Conservation (phyloP, 306 rosid genomes). For the Casuarina equisetifolia region DNA sequence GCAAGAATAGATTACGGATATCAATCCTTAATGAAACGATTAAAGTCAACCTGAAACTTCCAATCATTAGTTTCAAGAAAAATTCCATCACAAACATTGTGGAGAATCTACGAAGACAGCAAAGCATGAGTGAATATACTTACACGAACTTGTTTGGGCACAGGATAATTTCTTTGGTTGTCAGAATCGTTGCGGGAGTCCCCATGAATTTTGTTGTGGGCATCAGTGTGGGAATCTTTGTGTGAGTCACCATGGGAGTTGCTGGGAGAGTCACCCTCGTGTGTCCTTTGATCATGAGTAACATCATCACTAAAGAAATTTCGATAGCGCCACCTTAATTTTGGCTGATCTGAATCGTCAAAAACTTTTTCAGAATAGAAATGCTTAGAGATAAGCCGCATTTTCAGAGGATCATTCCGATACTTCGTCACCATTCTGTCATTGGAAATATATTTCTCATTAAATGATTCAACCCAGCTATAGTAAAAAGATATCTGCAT, state of each 20-base stretch:
- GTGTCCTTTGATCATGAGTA: slow-evolving; percentile 37
- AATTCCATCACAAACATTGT: not conserved
- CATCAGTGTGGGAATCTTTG: slow-evolving; percentile 28
- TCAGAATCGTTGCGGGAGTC: slow-evolving; percentile 23
- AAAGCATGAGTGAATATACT: slow-evolving; percentile 29
- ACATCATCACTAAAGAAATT: slow-evolving; percentile 58
- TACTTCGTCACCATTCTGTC: slow-evolving; percentile 62
- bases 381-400: slow-evolving; percentile 61
- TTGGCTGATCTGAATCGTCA: slow-evolving; percentile 69
- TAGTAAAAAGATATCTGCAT: not conserved
- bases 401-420: slow-evolving; percentile 42
- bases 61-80: not conserved
- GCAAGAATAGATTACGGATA: not conserved
- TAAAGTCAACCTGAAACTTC: not conserved
- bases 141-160: slow-evolving; percentile 48
- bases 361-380: slow-evolving; percentile 68
- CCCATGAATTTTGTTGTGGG: slow-evolving; percentile 24
- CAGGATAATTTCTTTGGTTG: slow-evolving; percentile 30
- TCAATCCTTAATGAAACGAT: not conserved
- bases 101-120: not conserved
- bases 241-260: slow-evolving; percentile 32
- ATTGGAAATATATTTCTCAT: slow-evolving; percentile 22
- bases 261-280: slow-evolving; percentile 35
- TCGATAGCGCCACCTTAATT: slow-evolving; percentile 75
- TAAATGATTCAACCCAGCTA: not conserved